These are phyloP conservation scores for Solidago caesia DNA, from an alignment of 129 eudicot genomes.

Conservation along the genomic window DNA sequence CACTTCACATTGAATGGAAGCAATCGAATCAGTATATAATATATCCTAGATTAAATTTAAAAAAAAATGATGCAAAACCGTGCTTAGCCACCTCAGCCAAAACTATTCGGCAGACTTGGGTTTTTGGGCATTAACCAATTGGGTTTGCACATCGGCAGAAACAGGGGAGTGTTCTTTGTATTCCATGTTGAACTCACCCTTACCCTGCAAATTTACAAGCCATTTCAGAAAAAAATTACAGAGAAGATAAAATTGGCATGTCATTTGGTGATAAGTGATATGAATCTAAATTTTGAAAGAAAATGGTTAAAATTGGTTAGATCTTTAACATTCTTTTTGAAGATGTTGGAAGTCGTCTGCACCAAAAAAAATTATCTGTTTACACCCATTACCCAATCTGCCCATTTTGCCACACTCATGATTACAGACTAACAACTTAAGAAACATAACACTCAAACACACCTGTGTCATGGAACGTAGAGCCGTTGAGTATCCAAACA, in stretches of 20 bases:
- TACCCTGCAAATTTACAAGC: slow-evolving; percentile 56
- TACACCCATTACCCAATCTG: background rate
- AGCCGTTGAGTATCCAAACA: slow-evolving; percentile 96
- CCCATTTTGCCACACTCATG: background rate
- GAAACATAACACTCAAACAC: background rate
- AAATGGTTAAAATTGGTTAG: too few relatives aligned
- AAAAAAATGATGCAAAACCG: too few relatives aligned
- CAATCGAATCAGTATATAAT: background rate
- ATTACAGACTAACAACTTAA: slow-evolving; percentile 1
- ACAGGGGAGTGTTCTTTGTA: slow-evolving; percentile 84
- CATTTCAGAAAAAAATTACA: background rate
- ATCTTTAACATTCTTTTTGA: background rate
- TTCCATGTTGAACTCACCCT: slow-evolving; percentile 98
- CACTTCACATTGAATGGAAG: background rate
- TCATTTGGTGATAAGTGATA: too few relatives aligned
- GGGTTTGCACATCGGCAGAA: slow-evolving; percentile 79
- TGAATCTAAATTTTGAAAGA: too few relatives aligned
- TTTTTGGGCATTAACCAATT: slow-evolving; percentile 67
- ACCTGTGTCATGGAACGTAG: slow-evolving; percentile 99
- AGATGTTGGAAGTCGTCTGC: background rate
- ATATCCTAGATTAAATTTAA: background rate
- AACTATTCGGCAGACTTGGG: slow-evolving; percentile 53
- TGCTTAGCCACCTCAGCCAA: background rate
- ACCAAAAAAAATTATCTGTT: background rate
- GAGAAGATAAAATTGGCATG: too few relatives aligned